Evolutionary conservation across 306 rosid genomes (phyloP), one percentile per base, ranked within the genome.

Genomic region (Datisca glomerata): DNA sequence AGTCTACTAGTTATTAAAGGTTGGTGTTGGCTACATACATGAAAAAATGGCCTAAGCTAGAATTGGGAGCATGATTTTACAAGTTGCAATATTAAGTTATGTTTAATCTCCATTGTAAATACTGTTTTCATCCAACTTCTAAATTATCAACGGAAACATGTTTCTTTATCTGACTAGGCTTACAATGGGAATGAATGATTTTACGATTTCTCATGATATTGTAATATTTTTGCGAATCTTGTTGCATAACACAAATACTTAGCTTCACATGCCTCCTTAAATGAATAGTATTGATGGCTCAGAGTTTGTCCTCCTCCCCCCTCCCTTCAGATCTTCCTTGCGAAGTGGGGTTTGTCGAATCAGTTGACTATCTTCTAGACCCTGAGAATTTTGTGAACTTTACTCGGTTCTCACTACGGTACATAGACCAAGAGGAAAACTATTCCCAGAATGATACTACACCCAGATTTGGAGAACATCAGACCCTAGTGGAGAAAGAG

Each of bases 401-500:
- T 55, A 43, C 93, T 20, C 24, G 36, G 55, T 80, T 83, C 74
- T 74, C 85, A 16, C 63, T 79, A 16, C 61, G 76, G 37, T 87
- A 74, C 50, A 41, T 79, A 63, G 74, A 69, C 33, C 62, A 43
- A 29, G 94, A 82, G 68, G 78, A 64, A 34, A 45, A 55, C 21
- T 42, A 29, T 42, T 64, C 53, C 12, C 11, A 22, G 20, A 51
- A n/a, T 39, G 49, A 57, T 61, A 56, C 55, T 56, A 63, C 63
- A 57, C 82, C 89, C 49, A 89, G 72, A 60, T 79, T 86, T 71
- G 96, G 94, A 57, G 96, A 94, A 37, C 78, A 79, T 43, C 93
- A 72, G 66, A 76, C 79, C 19, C 85, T 76, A 19, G 61, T 47
- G 51, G 93, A 79, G 64, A 79, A 94, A 53, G 82, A 82, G 66